Evolutionary conservation across 495 filamentous ascomycete species (phyloP), one percentile per base, ranked within the genome.

Genomic region (Aspergillus cavernicola): DNA sequence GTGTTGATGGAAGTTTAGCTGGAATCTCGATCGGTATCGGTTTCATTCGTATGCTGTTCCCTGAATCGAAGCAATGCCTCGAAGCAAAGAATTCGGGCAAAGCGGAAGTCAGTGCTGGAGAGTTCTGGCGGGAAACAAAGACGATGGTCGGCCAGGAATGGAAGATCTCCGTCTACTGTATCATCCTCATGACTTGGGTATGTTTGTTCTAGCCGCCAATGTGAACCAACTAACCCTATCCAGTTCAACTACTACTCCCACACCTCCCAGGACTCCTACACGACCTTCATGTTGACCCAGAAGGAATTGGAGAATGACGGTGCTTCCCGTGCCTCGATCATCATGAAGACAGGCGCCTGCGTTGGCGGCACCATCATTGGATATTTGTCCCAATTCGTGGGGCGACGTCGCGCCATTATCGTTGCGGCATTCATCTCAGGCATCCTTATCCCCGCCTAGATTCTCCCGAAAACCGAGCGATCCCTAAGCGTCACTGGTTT

Each of bases 221-320:
- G 22, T 8, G 15, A 10, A 31, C 3, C 13, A 19, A 15, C 22
- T 52, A 45, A 47, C 31, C n/a, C n/a, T 29, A 1, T 2, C 7
- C 42, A 61, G 61, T 72, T 79, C 66, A 81, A 75, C 70, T 80
- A 73, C 66, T 83, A 84, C 66, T 81, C 77, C 47, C 84, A 88
- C 63, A 84, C 84, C 6, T 81, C 79, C 13, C 86, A 89, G 62
- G 87, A 90, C 64, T 83, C 77, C 53, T 91, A 90, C 66, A 88
- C 85, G 3, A 90, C 87, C 6, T 89, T 89, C 61, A 83, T 88
- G 78, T 69, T 81, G 13, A 76, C 78, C 11, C 76, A 85, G 32
- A 89, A 90, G 64, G 45, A 80, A 38, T 74, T 91, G 51, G 46
- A 71, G 18, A 85, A 85, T 63, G 53, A 64, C 2, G 66, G 61